Percentiles rank a stretch among this genome's conserved stretches.
Conservation (phyloP, 352 stramenopile species). For the Globisporangium takayamanum region DNA sequence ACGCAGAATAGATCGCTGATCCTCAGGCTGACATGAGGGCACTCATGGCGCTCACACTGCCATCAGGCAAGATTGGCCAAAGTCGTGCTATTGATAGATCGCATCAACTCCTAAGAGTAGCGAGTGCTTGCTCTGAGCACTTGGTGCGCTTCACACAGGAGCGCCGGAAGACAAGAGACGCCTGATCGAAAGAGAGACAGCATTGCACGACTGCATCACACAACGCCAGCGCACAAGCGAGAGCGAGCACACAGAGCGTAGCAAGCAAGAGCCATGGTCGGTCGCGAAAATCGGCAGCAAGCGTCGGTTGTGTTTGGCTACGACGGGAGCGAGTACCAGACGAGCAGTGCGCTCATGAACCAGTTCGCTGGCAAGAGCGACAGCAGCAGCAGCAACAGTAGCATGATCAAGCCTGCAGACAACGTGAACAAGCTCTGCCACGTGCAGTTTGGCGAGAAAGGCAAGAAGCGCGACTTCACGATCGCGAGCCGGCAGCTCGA, state of each 20-base stretch:
- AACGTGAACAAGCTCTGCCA: conserved; percentile 65
- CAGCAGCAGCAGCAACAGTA: background rate
- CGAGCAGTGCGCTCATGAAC: conserved; percentile 41
- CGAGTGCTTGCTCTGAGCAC: no score
- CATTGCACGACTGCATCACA: no score
- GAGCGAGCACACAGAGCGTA: no score
- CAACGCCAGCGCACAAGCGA: background rate
- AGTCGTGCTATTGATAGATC: no score
- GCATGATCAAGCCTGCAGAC: conserved; percentile 10
- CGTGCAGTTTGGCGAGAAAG: conserved; percentile 57
- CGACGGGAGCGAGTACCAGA: conserved; percentile 47
- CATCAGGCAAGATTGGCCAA: no score
- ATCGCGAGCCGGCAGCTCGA: conserved; percentile 47
- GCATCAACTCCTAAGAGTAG: no score
- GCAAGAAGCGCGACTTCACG: conserved; percentile 50
- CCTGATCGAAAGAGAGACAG: no score
- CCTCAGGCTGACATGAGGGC: no score
- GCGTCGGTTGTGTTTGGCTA: conserved; percentile 59
- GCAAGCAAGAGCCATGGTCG: conserved; percentile 13
- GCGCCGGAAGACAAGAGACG: no score
- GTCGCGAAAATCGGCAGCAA: conserved; percentile 31
- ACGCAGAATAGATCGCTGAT: no score
- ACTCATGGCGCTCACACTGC: no score
- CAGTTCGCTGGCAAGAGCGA: conserved; percentile 22
- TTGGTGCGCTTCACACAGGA: no score